These are phyloP conservation scores for Tuctoria greenei DNA, from an alignment of 176 grass and related monocot genomes.

Conservation along the genomic window DNA sequence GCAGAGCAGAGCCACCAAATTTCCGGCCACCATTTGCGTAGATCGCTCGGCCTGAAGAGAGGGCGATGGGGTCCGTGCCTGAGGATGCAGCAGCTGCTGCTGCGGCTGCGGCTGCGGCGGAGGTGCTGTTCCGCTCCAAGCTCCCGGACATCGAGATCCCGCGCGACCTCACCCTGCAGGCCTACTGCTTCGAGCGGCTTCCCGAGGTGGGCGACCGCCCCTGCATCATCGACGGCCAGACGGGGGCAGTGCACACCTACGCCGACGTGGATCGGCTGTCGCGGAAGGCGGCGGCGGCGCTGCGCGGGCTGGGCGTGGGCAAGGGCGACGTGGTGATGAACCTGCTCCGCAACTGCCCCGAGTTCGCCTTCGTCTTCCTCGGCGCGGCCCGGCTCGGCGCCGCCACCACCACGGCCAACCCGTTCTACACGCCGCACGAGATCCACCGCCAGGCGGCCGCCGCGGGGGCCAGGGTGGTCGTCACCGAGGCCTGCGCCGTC, in stretches of 20 bases:
- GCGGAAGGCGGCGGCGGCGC: constrained; percentile 45
- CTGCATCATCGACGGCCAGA: constrained; percentile 81
- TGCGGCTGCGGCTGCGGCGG: background rate
- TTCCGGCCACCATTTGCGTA: constrained; percentile 32
- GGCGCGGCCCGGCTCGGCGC: constrained; percentile 64
- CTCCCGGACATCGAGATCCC: constrained; percentile 88
- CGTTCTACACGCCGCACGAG: constrained; percentile 80
- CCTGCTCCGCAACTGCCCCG: constrained; percentile 73
- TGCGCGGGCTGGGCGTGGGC: constrained; percentile 49
- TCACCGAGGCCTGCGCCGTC: constrained; percentile 76
- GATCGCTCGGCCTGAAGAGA: background rate
- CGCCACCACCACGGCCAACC: constrained; percentile 78
- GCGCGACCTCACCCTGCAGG: constrained; percentile 61
- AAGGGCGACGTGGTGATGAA: constrained; percentile 72
- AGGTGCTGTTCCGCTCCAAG: constrained; percentile 73
- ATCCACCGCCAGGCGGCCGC: constrained; percentile 76
- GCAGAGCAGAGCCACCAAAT: constrained; percentile 13
- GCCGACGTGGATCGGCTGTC: constrained; percentile 52
- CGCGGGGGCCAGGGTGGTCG: constrained; percentile 44
- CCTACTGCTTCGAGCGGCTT: constrained; percentile 78
- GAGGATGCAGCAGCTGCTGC: background rate
- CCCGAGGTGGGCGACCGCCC: constrained; percentile 20
- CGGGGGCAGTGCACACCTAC: constrained; percentile 57
- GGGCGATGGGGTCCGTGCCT: constrained; percentile 60
- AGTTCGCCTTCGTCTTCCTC: constrained; percentile 87